phyloP scores from a whole-genome alignment of 2,329 filamentous ascomycete species.

The Ophiostoma sp. region DNA sequence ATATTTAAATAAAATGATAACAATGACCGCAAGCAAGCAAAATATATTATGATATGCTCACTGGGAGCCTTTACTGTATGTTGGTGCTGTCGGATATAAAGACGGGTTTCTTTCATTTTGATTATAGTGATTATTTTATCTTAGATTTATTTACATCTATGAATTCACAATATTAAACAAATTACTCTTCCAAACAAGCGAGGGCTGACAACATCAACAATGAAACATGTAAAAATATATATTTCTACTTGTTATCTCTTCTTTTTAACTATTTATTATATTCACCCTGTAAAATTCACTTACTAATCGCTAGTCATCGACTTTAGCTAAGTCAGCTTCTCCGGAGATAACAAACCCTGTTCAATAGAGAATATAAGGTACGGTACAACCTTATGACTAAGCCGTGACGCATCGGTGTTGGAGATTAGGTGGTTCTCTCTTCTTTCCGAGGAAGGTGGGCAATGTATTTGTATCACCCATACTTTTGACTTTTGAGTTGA shows the following conservation, averaged over 20 bases:
- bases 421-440: neutral
- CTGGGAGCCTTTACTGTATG: neutral
- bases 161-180: too few relatives aligned
- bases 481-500: neutral
- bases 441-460: neutral
- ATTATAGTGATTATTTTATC: too few relatives aligned
- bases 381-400: neutral
- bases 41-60: neutral
- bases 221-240: neutral
- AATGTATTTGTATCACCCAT: neutral
- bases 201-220: too few relatives aligned
- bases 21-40: neutral
- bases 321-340: neutral
- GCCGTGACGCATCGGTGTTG: conserved; percentile 1
- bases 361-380: neutral
- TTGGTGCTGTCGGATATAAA: too few relatives aligned
- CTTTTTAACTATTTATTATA: too few relatives aligned
- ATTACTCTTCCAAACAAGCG: too few relatives aligned
- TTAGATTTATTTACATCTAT: too few relatives aligned
- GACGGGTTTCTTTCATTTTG: too few relatives aligned
- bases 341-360: neutral
- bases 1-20: neutral
- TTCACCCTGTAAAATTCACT: too few relatives aligned
- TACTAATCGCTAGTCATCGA: neutral
- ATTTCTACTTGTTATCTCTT: neutral